Conservation (phyloP, 2,329 filamentous ascomycete species). For the Monilinia aucupariae region DNA sequence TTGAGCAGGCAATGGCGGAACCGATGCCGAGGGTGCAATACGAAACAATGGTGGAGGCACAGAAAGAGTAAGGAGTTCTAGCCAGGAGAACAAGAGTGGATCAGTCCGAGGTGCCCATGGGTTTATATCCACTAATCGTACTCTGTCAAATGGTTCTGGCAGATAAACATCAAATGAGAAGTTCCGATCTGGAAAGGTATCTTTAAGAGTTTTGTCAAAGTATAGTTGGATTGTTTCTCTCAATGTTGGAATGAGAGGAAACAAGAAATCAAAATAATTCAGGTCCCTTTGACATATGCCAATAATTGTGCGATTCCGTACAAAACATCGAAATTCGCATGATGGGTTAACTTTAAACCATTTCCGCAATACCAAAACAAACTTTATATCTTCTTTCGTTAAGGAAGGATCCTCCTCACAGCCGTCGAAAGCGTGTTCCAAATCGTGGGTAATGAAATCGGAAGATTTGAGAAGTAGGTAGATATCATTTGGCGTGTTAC, state of each 20-base stretch:
- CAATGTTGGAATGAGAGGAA: slow-evolving; percentile 57
- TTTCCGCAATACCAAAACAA: slow-evolving; percentile 72
- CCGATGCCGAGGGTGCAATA: slow-evolving; percentile 36
- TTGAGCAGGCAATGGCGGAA: slow-evolving; percentile 33
- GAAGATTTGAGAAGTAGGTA: slow-evolving; percentile 93
- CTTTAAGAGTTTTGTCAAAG: slow-evolving; percentile 66
- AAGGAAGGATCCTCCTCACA: slow-evolving; percentile 39
- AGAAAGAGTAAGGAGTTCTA: slow-evolving; percentile 71
- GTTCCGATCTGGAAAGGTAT: slow-evolving; percentile 75
- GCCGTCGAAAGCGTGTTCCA: slow-evolving; percentile 88
- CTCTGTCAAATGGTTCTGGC: slow-evolving; percentile 54
- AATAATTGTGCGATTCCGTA: slow-evolving; percentile 73
- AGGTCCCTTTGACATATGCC: slow-evolving; percentile 84
- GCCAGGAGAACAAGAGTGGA: slow-evolving; percentile 82
- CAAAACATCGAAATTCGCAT: slow-evolving; percentile 93
- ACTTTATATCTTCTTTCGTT: slow-evolving; percentile 38
- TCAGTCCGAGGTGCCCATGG: slow-evolving; percentile 90
- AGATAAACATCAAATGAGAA: slow-evolving; percentile 94
- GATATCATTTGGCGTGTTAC: slow-evolving; percentile 79
- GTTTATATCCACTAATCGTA: slow-evolving; percentile 86
- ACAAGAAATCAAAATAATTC: slow-evolving; percentile 82
- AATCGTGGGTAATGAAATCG: slow-evolving; percentile 88
- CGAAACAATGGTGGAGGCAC: slow-evolving; percentile 55
- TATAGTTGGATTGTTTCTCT: slow-evolving; percentile 66
- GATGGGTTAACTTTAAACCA: slow-evolving; percentile 85